These are phyloP conservation scores for Groenewaldozyma sp. DNA, from an alignment of 1,139 yeast genomes.

Conservation along the genomic window DNA sequence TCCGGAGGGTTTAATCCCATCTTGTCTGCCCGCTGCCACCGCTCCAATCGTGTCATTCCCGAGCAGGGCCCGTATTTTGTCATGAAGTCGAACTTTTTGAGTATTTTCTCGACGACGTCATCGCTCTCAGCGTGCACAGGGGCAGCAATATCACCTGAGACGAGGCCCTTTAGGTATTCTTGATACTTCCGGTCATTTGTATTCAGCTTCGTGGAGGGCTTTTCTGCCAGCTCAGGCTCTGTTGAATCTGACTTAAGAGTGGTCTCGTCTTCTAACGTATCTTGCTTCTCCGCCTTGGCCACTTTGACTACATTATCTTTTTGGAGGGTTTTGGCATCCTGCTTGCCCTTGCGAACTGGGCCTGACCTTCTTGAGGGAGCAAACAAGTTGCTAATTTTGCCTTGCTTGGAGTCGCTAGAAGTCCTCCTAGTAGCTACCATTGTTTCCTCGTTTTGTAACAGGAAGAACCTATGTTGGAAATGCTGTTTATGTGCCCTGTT, in stretches of 20 bases:
- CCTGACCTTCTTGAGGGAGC: too few species aligned
- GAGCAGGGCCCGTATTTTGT: constrained; percentile 31
- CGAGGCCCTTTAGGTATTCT: constrained; percentile 8
- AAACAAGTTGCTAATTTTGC: not conserved
- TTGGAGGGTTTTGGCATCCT: too few species aligned
- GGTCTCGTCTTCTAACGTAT: too few species aligned
- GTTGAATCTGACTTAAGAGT: too few species aligned
- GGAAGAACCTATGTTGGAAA: too few species aligned
- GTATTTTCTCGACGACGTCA: constrained; percentile 24
- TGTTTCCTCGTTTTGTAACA: too few species aligned
- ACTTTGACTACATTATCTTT: too few species aligned
- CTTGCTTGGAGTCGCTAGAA: not conserved
- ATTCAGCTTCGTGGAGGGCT: too few species aligned
- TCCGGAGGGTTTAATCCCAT: constrained; percentile 46
- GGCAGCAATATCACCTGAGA: constrained; percentile 8
- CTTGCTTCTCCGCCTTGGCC: too few species aligned
- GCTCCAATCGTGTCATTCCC: constrained; percentile 30
- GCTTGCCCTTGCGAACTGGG: too few species aligned
- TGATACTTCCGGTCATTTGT: not conserved
- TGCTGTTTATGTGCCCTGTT: too few species aligned
- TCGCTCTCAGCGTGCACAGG: constrained; percentile 26
- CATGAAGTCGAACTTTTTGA: constrained; percentile 30
- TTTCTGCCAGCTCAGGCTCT: too few species aligned
- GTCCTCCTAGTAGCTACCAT: not conserved
- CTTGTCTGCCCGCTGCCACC: constrained; percentile 90